Evolutionary conservation across 208 protist genomes (phyloP), one percentile per base, ranked within the genome.

Genomic region (Trypanosoma congolense): DNA sequence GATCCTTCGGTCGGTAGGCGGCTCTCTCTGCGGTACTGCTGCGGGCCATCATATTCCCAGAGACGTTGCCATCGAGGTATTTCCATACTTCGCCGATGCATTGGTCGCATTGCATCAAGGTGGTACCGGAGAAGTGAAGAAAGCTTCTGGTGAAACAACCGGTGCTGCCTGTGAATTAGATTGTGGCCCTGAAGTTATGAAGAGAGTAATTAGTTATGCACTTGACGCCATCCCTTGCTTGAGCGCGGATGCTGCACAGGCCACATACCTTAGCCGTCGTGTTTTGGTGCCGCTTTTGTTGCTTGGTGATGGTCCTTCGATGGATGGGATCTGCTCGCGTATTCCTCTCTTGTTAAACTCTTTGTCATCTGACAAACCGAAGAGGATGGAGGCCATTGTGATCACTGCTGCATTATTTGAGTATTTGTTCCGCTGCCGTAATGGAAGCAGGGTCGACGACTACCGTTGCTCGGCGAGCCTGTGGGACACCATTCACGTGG

Each of bases 331-430:
- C 44, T 47, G 77, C 40, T 35, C 55, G 2, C 51, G 56, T 42
- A 21, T 79, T 22, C 51, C 56, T 30, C 26, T 16, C 21, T 25
- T 74, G 24, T 24, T 79, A 19, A 28, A n/a, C n/a, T n/a, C n/a
- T n/a, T n/a, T n/a, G n/a, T n/a, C 52, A 12, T n/a, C 22, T 12
- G 51, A 55, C 18, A 53, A 43, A 31, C 49, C 56, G 25, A 45
- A 72, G 18, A 56, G 70, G 28, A 76, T 73, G n/a, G 87, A 91
- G 38, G 70, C 79, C 0, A 69, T 90, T 26, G 65, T 92, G 25
- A 55, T 95, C 3, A 73, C 85, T 24, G 80, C 88, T 3, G 79
- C 84, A 26, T 65, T 92, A 16, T 95, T 95, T 53, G 88, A 95
- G 33, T 90, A 87, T 58, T 47, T 95, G 18, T 91, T 94, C 54